Base-by-base conservation (phyloP, 495 filamentous ascomycete species). In the Venustampulla echinocandica region DNA sequence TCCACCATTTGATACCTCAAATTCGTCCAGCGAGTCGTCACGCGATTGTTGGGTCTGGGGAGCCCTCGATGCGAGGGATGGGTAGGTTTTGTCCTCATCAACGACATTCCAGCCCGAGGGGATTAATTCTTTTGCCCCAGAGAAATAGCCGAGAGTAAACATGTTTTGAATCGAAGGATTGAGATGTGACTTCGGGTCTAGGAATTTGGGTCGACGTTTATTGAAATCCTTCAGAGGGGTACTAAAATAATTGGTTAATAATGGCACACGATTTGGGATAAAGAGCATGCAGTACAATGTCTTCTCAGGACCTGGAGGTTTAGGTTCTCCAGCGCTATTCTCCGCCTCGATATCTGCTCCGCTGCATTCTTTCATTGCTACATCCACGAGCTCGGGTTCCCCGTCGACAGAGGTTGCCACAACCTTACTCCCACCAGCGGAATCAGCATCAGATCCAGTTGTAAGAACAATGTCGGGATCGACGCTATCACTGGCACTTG, bases 331-430 rank as follows among this genome's bases (percentile, higher is more conserved):
- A 20, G 35, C 30, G 23, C 36, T 33, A 10, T 17, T 33, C 7
- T 46, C 35, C 3, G 37, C 11, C 13, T 39, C 36, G 7, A 43
- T 33, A 4, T 7, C 18, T 27, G 25, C 9, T 10, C 19, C 33
- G 32, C 44, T 45, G 11, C 40, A 32, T 7, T 90, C 83, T 10
- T 74, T 75, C 85, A 93, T 90, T 1, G 84, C 85, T 18, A 98
- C 80, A 59, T 96, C 84, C 2, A 97, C 87, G 51, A 95, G 79
- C 40, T 85, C 87, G 52, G 95, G 89, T 61, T 95, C 90, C 4
- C 86, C 87, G 52, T 89, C 82, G 10, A 95, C 79, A 6, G 88
- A 95, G 42, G 67, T 69, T 17, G 84, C 81, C 51, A 84, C 73
- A 38, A 94, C 70, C 53, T 80, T 81, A 5, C 77, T 74, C 50